Percentiles rank a stretch among this genome's conserved stretches.
Conservation (phyloP, 768 basidiomycete species). For the Xerocomellus chrysenteron region DNA sequence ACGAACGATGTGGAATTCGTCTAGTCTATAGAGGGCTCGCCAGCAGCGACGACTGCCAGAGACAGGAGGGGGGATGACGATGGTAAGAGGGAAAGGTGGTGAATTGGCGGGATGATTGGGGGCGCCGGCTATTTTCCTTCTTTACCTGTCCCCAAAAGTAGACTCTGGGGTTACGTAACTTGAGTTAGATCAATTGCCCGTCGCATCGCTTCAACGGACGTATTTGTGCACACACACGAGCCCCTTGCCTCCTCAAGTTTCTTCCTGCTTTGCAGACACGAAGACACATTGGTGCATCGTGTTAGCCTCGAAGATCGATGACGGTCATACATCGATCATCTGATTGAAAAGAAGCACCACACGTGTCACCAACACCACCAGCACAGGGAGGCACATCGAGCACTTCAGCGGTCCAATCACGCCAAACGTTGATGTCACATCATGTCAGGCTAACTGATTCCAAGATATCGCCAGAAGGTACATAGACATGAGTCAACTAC, state of each 20-base stretch:
- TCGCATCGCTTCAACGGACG: no score
- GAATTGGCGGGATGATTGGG: slow-evolving; percentile 11
- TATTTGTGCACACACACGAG: no score
- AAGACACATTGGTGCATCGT: slow-evolving; percentile 6
- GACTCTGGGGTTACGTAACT: slow-evolving; percentile 32
- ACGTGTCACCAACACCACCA: not conserved
- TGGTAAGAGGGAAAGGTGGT: slow-evolving; percentile 19
- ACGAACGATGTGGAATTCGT: slow-evolving; percentile 5
- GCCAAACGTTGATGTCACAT: not conserved
- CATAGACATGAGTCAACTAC: not conserved
- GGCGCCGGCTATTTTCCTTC: slow-evolving; percentile 18
- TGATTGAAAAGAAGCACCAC: slow-evolving; percentile 2
- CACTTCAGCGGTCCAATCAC: slow-evolving; percentile 10
- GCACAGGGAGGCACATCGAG: slow-evolving; percentile 31
- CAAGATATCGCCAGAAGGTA: not conserved
- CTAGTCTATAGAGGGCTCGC: slow-evolving; percentile 6
- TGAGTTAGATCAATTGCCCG: no score
- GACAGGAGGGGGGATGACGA: slow-evolving; percentile 11
- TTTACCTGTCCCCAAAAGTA: slow-evolving; percentile 31
- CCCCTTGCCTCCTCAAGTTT: not conserved
- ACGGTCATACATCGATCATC: slow-evolving; percentile 8
- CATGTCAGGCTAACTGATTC: not conserved
- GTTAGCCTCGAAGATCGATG: slow-evolving; percentile 15
- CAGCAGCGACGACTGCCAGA: slow-evolving; percentile 6
- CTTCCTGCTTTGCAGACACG: not conserved